Conservation (phyloP, 2,329 filamentous ascomycete genomes). For the Madurella fahalii region DNA sequence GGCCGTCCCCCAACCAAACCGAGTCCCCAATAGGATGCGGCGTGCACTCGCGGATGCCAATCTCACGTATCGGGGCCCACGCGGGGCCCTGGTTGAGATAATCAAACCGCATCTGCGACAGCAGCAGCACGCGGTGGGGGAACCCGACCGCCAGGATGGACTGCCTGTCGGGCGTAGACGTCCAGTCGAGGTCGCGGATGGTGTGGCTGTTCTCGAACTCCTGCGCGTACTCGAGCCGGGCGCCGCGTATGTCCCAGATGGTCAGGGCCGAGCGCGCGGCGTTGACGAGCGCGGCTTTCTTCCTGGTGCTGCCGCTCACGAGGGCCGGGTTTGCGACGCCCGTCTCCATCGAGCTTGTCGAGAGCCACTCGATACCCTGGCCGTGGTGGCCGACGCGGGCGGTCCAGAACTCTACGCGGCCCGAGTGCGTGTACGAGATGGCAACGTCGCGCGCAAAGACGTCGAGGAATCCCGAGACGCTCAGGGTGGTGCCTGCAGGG, state of each 20-base stretch:
- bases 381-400: slow-evolving; percentile 62
- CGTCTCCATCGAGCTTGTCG: slow-evolving; percentile 78
- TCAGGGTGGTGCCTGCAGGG: slow-evolving; percentile 69
- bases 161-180: slow-evolving; percentile 82
- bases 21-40: slow-evolving; percentile 91
- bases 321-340: slow-evolving; percentile 68
- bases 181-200: slow-evolving; percentile 90
- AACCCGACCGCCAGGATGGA: slow-evolving; percentile 92
- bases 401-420: slow-evolving; percentile 79
- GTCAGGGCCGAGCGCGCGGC: slow-evolving; percentile 68
- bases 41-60: slow-evolving; percentile 74
- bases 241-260: slow-evolving; percentile 85
- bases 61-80: slow-evolving; percentile 80
- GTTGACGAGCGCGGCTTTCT: slow-evolving; percentile 82
- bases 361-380: slow-evolving; percentile 71
- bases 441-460: slow-evolving; percentile 82
- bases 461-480: slow-evolving; percentile 75
- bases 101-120: slow-evolving; percentile 86
- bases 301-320: slow-evolving; percentile 79
- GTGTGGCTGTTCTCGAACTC: slow-evolving; percentile 67
- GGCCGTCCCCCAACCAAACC: slow-evolving; percentile 81
- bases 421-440: slow-evolving; percentile 74
- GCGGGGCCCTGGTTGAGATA: slow-evolving; percentile 86
- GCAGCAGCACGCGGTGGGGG: slow-evolving; percentile 74
- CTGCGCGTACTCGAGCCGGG: slow-evolving; percentile 76